Evolutionary conservation across 768 basidiomycete species (phyloP).

Genomic region (Dacryopinax spathularia): DNA sequence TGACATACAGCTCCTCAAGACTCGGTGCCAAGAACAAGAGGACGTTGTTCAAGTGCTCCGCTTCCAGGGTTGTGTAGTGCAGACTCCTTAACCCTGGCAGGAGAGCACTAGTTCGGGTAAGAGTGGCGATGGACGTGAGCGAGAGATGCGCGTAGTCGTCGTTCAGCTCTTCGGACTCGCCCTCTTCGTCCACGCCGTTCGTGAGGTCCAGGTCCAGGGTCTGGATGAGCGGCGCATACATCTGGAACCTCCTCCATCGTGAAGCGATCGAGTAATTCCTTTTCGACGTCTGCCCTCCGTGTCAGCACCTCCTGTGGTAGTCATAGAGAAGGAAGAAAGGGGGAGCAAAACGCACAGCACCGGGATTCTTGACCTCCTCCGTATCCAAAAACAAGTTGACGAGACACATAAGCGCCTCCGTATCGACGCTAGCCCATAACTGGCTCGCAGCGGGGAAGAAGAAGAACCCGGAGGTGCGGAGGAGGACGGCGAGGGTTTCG

Average conservation of each 20-base stretch:
- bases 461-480: conserved; percentile 1
- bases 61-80: not conserved
- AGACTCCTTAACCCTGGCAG: not conserved
- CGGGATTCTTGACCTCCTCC: not conserved
- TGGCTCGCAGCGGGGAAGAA: not conserved
- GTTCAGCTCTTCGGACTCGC: not conserved
- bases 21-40: not conserved
- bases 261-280: not conserved
- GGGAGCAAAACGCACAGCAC: not conserved
- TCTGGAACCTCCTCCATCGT: not conserved
- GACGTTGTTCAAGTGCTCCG: conserved; percentile 1
- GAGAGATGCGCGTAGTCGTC: not conserved
- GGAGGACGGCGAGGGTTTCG: not conserved
- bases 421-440: conserved; percentile 1
- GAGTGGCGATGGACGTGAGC: not conserved
- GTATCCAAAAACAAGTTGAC: not conserved
- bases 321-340: not conserved
- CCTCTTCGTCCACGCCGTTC: not conserved
- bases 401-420: conserved; percentile 1
- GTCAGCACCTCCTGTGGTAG: not conserved
- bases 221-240: not conserved
- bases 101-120: not conserved
- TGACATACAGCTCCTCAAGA: not conserved
- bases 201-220: conserved; percentile 3
- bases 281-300: not conserved